These are phyloP conservation scores for Thalassiosira ordinaria DNA, from an alignment of 352 stramenopile genomes.

Conservation along the genomic window DNA sequence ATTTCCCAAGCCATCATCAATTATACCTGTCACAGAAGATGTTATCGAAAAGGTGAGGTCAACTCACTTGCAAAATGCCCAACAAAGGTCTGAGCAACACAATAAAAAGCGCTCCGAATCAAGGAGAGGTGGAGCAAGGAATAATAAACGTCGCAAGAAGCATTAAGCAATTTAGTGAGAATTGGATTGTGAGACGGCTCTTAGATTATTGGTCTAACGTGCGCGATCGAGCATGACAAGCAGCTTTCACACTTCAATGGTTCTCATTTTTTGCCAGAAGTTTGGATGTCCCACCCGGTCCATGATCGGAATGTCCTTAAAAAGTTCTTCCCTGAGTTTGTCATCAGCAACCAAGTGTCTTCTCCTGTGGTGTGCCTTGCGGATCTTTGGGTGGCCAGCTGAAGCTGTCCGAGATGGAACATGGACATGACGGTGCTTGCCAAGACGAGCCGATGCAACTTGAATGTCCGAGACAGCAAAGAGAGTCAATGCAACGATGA, in stretches of 20 bases:
- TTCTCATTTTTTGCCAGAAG: conserved; percentile 10
- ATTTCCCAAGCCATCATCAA: conserved; percentile 10
- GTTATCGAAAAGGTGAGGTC: conserved; percentile 47
- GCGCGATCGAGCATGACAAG: too few relatives aligned
- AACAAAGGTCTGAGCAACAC: not conserved
- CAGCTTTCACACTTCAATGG: conserved; percentile 16
- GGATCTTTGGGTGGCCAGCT: conserved; percentile 7
- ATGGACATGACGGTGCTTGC: not conserved
- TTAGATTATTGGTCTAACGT: too few relatives aligned
- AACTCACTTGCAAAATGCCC: conserved; percentile 33
- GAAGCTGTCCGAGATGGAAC: conserved; percentile 12
- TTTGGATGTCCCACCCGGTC: not conserved
- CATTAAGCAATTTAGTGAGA: not conserved
- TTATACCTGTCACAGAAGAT: conserved; percentile 39
- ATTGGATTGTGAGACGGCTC: too few relatives aligned
- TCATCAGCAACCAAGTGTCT: conserved; percentile 7
- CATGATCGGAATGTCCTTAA: not conserved
- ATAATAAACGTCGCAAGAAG: conserved; percentile 17
- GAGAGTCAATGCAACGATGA: conserved; percentile 21
- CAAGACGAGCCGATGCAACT: conserved; percentile 6
- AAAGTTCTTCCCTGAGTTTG: not conserved
- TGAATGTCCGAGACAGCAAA: conserved; percentile 15
- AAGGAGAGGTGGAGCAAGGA: conserved; percentile 1
- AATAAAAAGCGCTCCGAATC: not conserved
- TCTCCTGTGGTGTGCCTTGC: conserved; percentile 18